Evolutionary conservation across 208 protist genomes (phyloP), one percentile per base, ranked within the genome.

Genomic region (Leishmania arabica): DNA sequence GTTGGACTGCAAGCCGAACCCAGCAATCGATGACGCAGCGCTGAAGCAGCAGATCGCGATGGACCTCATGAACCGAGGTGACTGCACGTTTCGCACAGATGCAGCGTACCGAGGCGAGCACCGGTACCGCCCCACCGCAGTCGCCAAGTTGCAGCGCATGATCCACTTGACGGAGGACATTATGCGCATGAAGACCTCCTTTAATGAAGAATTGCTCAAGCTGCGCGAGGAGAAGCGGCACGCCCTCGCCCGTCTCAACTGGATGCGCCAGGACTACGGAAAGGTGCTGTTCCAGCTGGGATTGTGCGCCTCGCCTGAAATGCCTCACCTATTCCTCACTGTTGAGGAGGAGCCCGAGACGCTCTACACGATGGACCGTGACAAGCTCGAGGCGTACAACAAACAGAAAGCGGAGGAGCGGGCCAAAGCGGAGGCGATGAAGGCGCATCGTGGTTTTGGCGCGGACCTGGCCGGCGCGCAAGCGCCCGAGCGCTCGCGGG

Each of bases 31-130:
- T 72, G 95, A 99, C 60, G 89, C 83, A 27, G 62, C 83, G 6
- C 90, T 99, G 60, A 75, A 69, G 19, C 73, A 88, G 45, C 91
- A 96, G 42, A 65, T 95, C 65, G 77, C 87, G 62, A 62, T 91
- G 17, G 98, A 99, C 82, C 42, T 91, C 13, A 74, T 58, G 56
- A 74, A 86, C 6, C 89, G 95, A 27, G 99, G 99, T 45, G 98
- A 99, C 79, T 99, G 98, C 81, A 92, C 98, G 21, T 89, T 99
- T 47, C 98, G 98, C 69, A 98, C 94, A 3, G 92, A 97, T 72
- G 82, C 90, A 2, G 83, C 88, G 42, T 99, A 99, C 82, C 87
- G 92, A 21, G 64, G 80, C 34, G 78, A 90, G 15, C 72, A 94
- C 70, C 69, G 40, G 34, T 89, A 86, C 58, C 90, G 94, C 3